These are phyloP conservation scores for Thymus mandschuricus DNA, from an alignment of 257 asterid genomes.

Conservation along the genomic window DNA sequence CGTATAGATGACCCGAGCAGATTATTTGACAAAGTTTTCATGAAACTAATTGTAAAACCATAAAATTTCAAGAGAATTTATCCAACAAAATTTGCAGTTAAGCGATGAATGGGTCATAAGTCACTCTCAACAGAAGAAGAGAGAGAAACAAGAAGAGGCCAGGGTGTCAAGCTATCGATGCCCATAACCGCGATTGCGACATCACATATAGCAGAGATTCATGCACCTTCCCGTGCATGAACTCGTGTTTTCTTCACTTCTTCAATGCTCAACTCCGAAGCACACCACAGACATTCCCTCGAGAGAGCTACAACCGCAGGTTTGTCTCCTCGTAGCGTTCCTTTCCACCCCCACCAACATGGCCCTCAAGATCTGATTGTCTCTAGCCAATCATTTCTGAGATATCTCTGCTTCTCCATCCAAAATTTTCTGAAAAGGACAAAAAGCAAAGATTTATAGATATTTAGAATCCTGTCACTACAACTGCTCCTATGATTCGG, in stretches of 20 bases:
- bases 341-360: conserved; percentile 1
- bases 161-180: conserved; percentile 15
- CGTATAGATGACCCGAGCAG: background rate
- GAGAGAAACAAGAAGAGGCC: conserved; percentile 2
- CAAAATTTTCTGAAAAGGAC: background rate
- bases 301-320: conserved; percentile 4
- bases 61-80: background rate
- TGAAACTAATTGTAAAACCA: background rate
- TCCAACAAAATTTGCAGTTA: background rate
- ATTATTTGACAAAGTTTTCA: background rate
- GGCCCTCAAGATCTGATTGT: background rate
- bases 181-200: conserved; percentile 19
- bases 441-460: background rate
- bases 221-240: conserved; percentile 17
- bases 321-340: background rate
- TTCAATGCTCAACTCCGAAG: conserved; percentile 13
- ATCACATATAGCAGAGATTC: conserved; percentile 10
- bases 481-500: background rate
- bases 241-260: background rate
- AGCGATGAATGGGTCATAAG: background rate
- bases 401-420: background rate
- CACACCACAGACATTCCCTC: conserved; percentile 18
- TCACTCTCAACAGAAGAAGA: background rate
- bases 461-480: background rate
- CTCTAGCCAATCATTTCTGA: conserved; percentile 16